phyloP scores from a whole-genome alignment of 1,284 basidiomycete genomes.

The Pseudozyma tsukubaensis region DNA sequence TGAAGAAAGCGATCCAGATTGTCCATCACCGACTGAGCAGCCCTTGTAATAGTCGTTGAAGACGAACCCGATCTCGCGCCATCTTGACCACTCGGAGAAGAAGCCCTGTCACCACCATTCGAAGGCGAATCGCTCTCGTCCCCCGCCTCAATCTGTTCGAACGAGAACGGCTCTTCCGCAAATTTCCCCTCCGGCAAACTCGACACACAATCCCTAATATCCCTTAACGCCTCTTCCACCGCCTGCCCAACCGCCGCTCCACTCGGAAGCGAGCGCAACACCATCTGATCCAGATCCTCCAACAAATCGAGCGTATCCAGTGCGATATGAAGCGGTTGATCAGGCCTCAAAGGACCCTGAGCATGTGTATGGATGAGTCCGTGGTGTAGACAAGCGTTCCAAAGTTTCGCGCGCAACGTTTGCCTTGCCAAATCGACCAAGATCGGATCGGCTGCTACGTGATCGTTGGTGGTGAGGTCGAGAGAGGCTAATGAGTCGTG shows the following conservation, averaged over 20 bases:
- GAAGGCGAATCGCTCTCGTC: conserved; percentile 20
- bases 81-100: neutral
- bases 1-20: conserved; percentile 37
- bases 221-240: conserved; percentile 15
- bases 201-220: conserved; percentile 21
- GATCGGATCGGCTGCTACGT: conserved; percentile 19
- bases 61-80: neutral
- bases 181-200: conserved; percentile 23
- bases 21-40: conserved; percentile 29
- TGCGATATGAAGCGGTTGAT: conserved; percentile 43
- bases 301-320: conserved; percentile 45
- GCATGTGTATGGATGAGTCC: conserved; percentile 16
- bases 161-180: conserved; percentile 21
- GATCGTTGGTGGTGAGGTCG: neutral
- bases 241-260: conserved; percentile 2
- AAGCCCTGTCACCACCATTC: neutral
- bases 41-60: conserved; percentile 32
- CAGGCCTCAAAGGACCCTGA: conserved; percentile 23
- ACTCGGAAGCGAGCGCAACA: conserved; percentile 6
- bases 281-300: conserved; percentile 37
- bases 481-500: conserved; percentile 38
- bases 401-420: conserved; percentile 28
- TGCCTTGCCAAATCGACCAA: conserved; percentile 40
- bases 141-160: conserved; percentile 30
- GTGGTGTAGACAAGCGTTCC: conserved; percentile 35